Evolutionary conservation across 169 alveolate genomes (phyloP).

Genomic region (Eimeria acervulina): DNA sequence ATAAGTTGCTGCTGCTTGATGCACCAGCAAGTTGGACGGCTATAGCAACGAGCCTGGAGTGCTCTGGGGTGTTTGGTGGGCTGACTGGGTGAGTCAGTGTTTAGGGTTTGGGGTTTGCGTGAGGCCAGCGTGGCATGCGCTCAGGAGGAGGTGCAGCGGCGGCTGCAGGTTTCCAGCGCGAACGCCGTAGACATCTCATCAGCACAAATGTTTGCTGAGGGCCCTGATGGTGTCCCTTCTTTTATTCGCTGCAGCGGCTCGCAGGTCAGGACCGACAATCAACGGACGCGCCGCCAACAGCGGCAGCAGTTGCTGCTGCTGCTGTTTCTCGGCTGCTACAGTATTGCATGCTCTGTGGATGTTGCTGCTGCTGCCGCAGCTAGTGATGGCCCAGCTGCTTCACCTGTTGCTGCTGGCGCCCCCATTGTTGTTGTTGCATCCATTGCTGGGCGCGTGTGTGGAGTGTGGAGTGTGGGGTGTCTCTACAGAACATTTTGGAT

Average conservation of each 20-base stretch:
- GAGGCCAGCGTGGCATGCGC: no score
- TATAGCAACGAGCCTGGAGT: not conserved
- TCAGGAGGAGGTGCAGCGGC: slow-evolving; percentile 67
- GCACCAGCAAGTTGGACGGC: not conserved
- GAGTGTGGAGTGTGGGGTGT: slow-evolving; percentile 2
- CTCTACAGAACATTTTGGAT: slow-evolving; percentile 6
- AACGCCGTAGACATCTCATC: not conserved
- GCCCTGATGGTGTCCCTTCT: not conserved
- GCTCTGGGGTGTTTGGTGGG: not conserved
- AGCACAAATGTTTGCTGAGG: slow-evolving; percentile 5
- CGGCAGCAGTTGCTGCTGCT: not conserved
- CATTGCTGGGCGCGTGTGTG: not conserved
- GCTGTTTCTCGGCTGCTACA: not conserved
- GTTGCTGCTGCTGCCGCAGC: no score
- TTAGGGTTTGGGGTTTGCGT: not conserved
- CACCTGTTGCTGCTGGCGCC: not conserved
- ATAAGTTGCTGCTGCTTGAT: no score
- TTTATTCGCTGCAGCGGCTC: slow-evolving; percentile 19
- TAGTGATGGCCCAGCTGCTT: not conserved
- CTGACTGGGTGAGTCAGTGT: not conserved
- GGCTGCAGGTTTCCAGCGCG: slow-evolving; percentile 38
- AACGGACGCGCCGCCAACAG: not conserved
- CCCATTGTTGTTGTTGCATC: not conserved
- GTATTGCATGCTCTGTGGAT: not conserved
- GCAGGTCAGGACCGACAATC: not conserved